A percentile compares a stretch with the other conserved stretches of the same genome.
phyloP scores from a whole-genome alignment of 306 rosid genomes.

The Quercus wislizeni region DNA sequence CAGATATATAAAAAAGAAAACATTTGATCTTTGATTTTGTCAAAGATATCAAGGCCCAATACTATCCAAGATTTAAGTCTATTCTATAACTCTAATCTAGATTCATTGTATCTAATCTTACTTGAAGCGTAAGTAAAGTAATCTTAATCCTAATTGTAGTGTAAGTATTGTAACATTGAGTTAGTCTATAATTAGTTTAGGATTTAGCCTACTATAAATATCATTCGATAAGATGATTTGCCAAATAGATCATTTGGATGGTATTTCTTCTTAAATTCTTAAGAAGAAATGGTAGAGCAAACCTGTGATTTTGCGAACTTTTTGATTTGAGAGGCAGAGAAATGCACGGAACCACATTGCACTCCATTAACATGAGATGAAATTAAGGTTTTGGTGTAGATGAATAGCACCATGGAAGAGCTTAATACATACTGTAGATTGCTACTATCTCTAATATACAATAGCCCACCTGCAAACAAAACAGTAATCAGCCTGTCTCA shows the following conservation, averaged over 20 bases:
- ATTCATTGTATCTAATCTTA: no score
- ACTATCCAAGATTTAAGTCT: no score
- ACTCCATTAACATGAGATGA: slow-evolving; percentile 44
- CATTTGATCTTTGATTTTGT: no score
- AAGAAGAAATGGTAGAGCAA: not conserved
- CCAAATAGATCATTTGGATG: not conserved
- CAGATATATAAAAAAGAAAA: no score
- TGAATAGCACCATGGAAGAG: slow-evolving; percentile 62
- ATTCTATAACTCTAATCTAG: no score
- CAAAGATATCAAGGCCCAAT: no score
- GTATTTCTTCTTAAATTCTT: not conserved
- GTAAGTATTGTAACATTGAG: no score
- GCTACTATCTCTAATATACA: slow-evolving; percentile 60
- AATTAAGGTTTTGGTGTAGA: slow-evolving; percentile 51
- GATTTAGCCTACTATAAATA: no score
- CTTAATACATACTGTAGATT: slow-evolving; percentile 72
- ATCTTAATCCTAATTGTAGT: no score
- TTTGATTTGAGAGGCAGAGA: slow-evolving; percentile 53
- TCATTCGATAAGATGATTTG: not conserved
- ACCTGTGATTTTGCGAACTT: slow-evolving; percentile 79
- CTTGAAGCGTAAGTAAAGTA: no score
- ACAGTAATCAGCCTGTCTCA: not conserved
- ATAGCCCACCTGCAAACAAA: slow-evolving; percentile 63
- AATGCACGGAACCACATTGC: slow-evolving; percentile 58
- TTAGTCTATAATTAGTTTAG: no score